Conservation (phyloP, 176 grass and related monocot genomes). For the Carex myosuroides region DNA sequence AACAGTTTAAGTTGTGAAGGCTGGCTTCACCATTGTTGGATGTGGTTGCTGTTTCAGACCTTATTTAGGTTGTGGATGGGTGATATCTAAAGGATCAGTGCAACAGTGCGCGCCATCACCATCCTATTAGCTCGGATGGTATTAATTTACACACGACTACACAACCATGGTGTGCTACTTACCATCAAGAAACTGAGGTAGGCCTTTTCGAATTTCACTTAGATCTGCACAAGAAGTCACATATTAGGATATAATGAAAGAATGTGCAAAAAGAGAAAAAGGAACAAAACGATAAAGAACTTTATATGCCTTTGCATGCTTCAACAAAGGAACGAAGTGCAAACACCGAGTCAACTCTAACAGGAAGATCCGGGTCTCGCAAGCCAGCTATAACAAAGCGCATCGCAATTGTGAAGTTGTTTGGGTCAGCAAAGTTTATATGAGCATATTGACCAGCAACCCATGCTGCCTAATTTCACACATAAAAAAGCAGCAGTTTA, state of each 20-base stretch:
- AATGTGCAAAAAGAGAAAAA: background rate
- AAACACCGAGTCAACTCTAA: conserved; percentile 91
- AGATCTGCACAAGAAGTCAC: conserved; percentile 46
- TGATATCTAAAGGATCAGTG: background rate
- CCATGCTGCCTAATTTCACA: conserved; percentile 66
- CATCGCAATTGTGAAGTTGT: conserved; percentile 61
- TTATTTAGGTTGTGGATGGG: background rate
- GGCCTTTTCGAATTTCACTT: conserved; percentile 66
- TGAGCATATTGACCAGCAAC: conserved; percentile 96
- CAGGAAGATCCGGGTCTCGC: conserved; percentile 75
- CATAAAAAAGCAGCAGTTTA: background rate
- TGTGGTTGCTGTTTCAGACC: background rate
- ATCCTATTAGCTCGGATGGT: background rate
- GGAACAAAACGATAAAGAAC: background rate
- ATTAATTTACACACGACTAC: conserved; percentile 4
- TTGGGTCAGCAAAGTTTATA: conserved; percentile 57
- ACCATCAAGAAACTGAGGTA: conserved; percentile 93
- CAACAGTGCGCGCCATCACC: background rate
- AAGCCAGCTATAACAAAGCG: conserved; percentile 60
- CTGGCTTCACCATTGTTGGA: background rate
- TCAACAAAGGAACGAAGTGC: conserved; percentile 86
- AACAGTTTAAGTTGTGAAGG: background rate
- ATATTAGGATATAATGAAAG: background rate
- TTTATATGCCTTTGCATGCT: conserved; percentile 67
- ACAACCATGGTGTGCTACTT: conserved; percentile 16